Percentiles rank a stretch among this genome's conserved stretches.
These are phyloP conservation scores for Boletus sp. DNA, from an alignment of 768 basidiomycete genomes.

Conservation along the genomic window DNA sequence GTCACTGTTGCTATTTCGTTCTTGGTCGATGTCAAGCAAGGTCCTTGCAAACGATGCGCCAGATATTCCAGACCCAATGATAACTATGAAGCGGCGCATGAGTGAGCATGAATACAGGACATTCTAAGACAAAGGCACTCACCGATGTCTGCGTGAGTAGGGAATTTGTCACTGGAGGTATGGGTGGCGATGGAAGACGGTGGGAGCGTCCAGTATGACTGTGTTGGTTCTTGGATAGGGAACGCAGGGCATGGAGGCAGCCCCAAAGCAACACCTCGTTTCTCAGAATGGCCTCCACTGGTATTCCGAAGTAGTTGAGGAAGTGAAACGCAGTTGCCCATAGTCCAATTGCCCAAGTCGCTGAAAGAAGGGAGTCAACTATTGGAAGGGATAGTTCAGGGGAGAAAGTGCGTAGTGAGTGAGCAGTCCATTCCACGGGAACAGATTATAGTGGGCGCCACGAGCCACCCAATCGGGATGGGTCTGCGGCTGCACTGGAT, in stretches of 20 bases:
- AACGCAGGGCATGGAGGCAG: constrained; percentile 34
- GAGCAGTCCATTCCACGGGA: constrained; percentile 8
- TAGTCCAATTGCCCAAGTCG: constrained; percentile 2
- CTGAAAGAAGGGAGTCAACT: not conserved
- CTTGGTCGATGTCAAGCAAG: constrained; percentile 30
- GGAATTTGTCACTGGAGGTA: constrained; percentile 28
- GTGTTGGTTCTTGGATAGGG: constrained; percentile 51
- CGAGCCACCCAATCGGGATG: constrained; percentile 12
- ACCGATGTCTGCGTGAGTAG: constrained; percentile 56
- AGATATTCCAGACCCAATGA: constrained; percentile 56
- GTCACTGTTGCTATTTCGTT: constrained; percentile 12
- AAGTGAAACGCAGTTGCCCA: constrained; percentile 28
- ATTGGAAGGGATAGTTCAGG: not conserved
- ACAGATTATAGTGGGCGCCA: constrained; percentile 12
- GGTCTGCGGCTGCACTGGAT: not conserved
- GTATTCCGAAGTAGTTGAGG: not conserved
- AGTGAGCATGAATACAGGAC: not conserved
- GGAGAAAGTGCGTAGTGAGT: not conserved
- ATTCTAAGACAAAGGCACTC: not conserved
- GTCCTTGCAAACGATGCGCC: constrained; percentile 42
- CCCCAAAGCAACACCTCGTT: not conserved
- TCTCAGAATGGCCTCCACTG: constrained; percentile 1
- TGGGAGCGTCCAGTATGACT: constrained; percentile 64
- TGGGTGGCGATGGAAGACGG: constrained; percentile 41
- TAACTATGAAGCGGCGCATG: constrained; percentile 25